phyloP scores from a whole-genome alignment of 441 rosid genomes.

The Croton laevigatus region DNA sequence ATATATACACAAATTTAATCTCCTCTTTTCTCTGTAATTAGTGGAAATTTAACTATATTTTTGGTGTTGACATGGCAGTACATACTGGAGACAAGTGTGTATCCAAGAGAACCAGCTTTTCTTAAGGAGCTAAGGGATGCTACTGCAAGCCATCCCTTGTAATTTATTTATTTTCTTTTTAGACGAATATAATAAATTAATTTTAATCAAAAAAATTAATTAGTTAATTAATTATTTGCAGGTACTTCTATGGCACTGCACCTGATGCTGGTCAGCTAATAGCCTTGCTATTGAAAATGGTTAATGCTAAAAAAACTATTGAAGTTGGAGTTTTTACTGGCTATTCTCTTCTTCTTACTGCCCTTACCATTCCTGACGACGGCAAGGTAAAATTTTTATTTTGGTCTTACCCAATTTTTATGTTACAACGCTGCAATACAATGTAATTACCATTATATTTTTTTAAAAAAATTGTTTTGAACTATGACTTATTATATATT shows the following conservation, averaged over 20 bases:
- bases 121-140: slow-evolving; percentile 33
- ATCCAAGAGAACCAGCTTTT: slow-evolving; percentile 32
- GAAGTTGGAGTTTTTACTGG: slow-evolving; percentile 95
- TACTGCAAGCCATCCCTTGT: slow-evolving; percentile 40
- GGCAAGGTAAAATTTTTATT: slow-evolving; percentile 51
- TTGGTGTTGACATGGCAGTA: slow-evolving; percentile 23
- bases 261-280: slow-evolving; percentile 91
- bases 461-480: no score
- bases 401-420: no score
- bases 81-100: slow-evolving; percentile 36
- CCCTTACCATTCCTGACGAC: slow-evolving; percentile 85
- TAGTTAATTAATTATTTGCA: not conserved
- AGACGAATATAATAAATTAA: not conserved
- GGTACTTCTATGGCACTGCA: slow-evolving; percentile 41
- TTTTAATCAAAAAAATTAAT: no score
- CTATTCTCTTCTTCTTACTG: slow-evolving; percentile 86
- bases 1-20: no score
- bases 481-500: no score
- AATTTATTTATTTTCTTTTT: not conserved
- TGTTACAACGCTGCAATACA: no score
- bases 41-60: not conserved
- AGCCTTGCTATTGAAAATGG: slow-evolving; percentile 65
- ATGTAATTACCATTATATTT: no score
- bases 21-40: not conserved
- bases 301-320: slow-evolving; percentile 85